Evolutionary conservation across 352 stramenopile genomes (phyloP), one percentile per base, ranked within the genome.

Genomic region (Ophiocytium majus): DNA sequence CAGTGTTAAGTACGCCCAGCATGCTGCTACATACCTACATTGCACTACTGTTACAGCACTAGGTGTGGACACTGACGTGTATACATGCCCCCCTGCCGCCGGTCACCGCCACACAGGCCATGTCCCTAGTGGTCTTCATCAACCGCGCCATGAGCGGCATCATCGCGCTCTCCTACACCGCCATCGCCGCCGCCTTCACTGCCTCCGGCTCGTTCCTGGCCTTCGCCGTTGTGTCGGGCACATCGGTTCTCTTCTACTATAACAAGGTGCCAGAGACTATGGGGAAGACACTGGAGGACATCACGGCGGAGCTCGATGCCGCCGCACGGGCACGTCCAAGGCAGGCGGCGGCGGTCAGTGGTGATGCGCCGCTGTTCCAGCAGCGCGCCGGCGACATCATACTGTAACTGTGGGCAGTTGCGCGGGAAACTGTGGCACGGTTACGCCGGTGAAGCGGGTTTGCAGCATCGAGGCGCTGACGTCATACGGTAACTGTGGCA

Each of bases 201-300:
- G 0, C 76, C n/a, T 63, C 10, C 23, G 81, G 82, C 34, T 86
- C 86, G 10, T 90, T 90, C 81, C 85, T 85, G 63, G 57, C 92
- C 14, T 92, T 91, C 43, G 89, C 86, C 34, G 84, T 88, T 57
- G 33, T 88, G 50, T 89, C 76, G 36, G 84, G 83, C 34, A 84
- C 90, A 17, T 89, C 90, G 0, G 87, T 92, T 35, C 89, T 90
- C 32, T 94, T 95, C 82, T 93, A 94, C 83, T 91, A 94, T 83
- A 89, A 90, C 10, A 91, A 93, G 64, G 94, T 93, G 90, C 90
- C 84, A 32, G 88, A 89, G 33, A 90, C 43, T 83, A 92, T 81
- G 75, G 88, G 78, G 87, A 93, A 34, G 84, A 88, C 82, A 50
- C 80, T 91, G 74, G 80, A 90, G 32, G 71, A 90, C 49, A 90